Percentiles rank a stretch among this genome's conserved stretches.
Evolutionary conservation across 768 basidiomycete genomes (phyloP).

Genomic region (Chalciporus chontae): DNA sequence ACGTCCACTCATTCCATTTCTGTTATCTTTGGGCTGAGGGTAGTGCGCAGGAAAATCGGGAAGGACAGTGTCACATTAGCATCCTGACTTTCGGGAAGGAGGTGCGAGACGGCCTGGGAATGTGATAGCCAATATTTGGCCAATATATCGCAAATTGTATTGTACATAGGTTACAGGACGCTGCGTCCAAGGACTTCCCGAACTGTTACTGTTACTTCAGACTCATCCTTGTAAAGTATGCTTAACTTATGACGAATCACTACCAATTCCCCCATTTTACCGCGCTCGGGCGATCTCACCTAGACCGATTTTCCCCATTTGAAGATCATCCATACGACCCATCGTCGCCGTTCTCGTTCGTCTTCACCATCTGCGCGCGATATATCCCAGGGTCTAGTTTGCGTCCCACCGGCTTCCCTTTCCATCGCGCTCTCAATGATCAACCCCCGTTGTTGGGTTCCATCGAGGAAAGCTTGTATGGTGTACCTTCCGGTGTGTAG

Average conservation of each 20-base stretch:
- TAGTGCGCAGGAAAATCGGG: conserved; percentile 22
- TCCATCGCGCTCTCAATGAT: conserved; percentile 45
- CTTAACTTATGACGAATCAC: no score
- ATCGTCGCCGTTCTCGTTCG: conserved; percentile 63
- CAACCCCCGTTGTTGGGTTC: conserved; percentile 36
- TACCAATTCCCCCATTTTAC: no score
- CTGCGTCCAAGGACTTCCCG: background rate
- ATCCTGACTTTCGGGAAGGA: conserved; percentile 31
- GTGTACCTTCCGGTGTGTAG: conserved; percentile 76
- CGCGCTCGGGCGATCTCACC: conserved; percentile 11
- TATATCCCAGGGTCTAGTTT: conserved; percentile 49
- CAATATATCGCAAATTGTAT: background rate
- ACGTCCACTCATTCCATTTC: conserved; percentile 18
- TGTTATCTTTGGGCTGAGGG: background rate
- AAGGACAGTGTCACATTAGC: conserved; percentile 32
- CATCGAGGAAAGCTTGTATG: conserved; percentile 54
- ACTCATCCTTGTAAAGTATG: no score
- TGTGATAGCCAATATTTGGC: conserved; percentile 13
- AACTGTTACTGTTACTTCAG: background rate
- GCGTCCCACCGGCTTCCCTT: conserved; percentile 40
- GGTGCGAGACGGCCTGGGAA: conserved; percentile 8
- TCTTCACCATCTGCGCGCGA: conserved; percentile 51
- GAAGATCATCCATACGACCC: conserved; percentile 68
- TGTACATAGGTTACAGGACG: background rate
- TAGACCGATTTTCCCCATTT: conserved; percentile 37